phyloP scores from a whole-genome alignment of 2,329 filamentous ascomycete genomes.

The Ophiostoma australiae region DNA sequence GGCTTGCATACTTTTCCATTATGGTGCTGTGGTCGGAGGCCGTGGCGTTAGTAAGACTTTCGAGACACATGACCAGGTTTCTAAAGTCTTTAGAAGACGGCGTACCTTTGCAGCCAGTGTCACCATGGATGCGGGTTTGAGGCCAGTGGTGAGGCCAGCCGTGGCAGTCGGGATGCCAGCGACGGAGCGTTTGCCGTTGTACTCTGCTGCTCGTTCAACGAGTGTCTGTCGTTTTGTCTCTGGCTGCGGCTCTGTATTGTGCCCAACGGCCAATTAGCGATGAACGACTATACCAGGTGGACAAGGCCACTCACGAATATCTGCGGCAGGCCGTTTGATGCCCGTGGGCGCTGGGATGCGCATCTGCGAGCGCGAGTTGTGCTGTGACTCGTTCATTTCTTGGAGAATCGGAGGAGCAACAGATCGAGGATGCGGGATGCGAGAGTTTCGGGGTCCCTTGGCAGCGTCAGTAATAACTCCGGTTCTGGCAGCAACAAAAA shows the following conservation, averaged over 20 bases:
- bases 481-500: background rate
- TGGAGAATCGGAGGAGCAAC: slow-evolving; percentile 37
- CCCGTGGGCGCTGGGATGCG: slow-evolving; percentile 39
- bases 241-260: slow-evolving; percentile 43
- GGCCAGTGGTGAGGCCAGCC: slow-evolving; percentile 36
- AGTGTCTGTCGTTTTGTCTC: slow-evolving; percentile 59
- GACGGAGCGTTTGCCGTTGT: slow-evolving; percentile 38
- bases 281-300: background rate
- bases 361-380: slow-evolving; percentile 46
- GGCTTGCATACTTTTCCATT: slow-evolving; percentile 4
- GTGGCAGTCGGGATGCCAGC: slow-evolving; percentile 34
- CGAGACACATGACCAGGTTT: background rate
- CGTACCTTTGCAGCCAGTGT: slow-evolving; percentile 23
- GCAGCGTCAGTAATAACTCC: background rate
- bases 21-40: background rate
- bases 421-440: slow-evolving; percentile 27
- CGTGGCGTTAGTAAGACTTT: background rate
- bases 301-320: slow-evolving; percentile 29
- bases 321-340: slow-evolving; percentile 45
- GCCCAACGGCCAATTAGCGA: background rate
- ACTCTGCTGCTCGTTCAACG: slow-evolving; percentile 51
- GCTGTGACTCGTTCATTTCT: slow-evolving; percentile 57
- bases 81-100: background rate
- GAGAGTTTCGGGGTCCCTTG: slow-evolving; percentile 27
- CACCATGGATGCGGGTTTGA: slow-evolving; percentile 40